These are phyloP conservation scores for Aspergillus latus DNA, from an alignment of 2,329 filamentous ascomycete genomes.

Conservation along the genomic window DNA sequence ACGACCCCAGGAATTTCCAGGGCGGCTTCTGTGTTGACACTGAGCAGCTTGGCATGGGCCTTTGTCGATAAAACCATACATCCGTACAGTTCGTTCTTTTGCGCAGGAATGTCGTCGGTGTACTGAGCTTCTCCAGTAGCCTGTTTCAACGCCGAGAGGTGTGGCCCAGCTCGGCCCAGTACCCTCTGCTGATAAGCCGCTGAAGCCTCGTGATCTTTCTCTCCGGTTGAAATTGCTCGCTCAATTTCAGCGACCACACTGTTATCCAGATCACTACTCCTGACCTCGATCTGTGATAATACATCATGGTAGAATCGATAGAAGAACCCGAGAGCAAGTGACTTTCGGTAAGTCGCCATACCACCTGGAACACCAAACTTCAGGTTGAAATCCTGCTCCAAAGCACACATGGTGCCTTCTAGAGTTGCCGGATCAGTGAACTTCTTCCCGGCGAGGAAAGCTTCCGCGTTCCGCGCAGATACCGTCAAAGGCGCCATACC, in stretches of 20 bases:
- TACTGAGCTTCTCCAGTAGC: conserved; percentile 93
- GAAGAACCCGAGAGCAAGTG: conserved; percentile 88
- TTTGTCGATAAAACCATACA: conserved; percentile 86
- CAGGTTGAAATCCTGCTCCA: conserved; percentile 88
- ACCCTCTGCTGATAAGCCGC: conserved; percentile 77
- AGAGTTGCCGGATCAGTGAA: conserved; percentile 79
- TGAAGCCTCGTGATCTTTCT: conserved; percentile 73
- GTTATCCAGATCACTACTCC: conserved; percentile 59
- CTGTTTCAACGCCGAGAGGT: conserved; percentile 90
- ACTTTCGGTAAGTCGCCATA: conserved; percentile 95
- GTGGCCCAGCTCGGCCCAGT: conserved; percentile 80
- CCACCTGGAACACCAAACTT: conserved; percentile 89
- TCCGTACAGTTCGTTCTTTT: conserved; percentile 86
- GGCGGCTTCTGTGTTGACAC: conserved; percentile 72
- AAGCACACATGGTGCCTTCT: conserved; percentile 82
- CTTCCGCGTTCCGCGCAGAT: conserved; percentile 75
- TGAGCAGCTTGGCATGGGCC: conserved; percentile 79
- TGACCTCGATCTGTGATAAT: conserved; percentile 57
- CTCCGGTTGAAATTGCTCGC: conserved; percentile 74
- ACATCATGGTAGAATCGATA: conserved; percentile 96
- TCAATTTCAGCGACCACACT: conserved; percentile 84
- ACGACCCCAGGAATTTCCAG: conserved; percentile 83
- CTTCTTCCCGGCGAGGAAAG: conserved; percentile 72
- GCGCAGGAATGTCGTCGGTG: conserved; percentile 85
- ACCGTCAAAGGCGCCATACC: conserved; percentile 93